A percentile compares a stretch with the other conserved stretches of the same genome.
Conservation (phyloP, 2,329 filamentous ascomycete species). For the Fusarium torulosum region DNA sequence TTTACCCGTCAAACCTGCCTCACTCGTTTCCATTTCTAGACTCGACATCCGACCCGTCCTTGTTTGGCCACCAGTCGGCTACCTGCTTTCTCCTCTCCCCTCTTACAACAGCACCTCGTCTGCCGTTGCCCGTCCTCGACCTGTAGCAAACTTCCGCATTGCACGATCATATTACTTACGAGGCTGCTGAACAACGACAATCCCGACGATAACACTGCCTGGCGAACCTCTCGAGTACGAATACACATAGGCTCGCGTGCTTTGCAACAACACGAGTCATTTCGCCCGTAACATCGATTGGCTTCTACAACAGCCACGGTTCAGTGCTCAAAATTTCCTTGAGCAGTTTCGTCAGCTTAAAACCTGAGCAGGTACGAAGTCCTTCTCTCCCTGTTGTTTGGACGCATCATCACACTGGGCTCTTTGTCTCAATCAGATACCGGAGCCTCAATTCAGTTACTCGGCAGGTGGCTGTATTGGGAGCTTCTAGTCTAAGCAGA, state of each 20-base stretch:
- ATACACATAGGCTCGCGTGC: slow-evolving; percentile 14
- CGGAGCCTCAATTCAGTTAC: neutral
- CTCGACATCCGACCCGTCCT: slow-evolving; percentile 33
- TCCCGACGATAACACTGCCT: slow-evolving; percentile 9
- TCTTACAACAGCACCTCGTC: slow-evolving; percentile 35
- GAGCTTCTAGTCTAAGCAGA: neutral
- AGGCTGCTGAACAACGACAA: slow-evolving; percentile 30
- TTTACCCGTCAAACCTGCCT: slow-evolving; percentile 40
- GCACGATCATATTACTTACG: slow-evolving; percentile 32
- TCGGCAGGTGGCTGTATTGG: neutral
- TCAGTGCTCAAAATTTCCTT: slow-evolving; percentile 3
- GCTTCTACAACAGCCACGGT: slow-evolving; percentile 20
- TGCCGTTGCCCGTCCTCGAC: slow-evolving; percentile 43
- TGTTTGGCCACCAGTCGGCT: slow-evolving; percentile 21
- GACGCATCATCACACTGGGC: neutral
- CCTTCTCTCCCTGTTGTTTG: neutral
- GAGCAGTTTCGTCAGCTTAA: slow-evolving; percentile 5
- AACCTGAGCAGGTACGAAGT: slow-evolving; percentile 38
- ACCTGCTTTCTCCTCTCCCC: slow-evolving; percentile 32
- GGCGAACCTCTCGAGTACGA: slow-evolving; percentile 30
- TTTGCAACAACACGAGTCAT: slow-evolving; percentile 18
- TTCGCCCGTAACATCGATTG: slow-evolving; percentile 2
- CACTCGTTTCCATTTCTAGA: slow-evolving; percentile 39
- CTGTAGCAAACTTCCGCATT: slow-evolving; percentile 47
- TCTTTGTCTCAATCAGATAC: neutral